Conservation (phyloP, 1,139 yeast genomes). For the Sugiyamaella japonica region DNA sequence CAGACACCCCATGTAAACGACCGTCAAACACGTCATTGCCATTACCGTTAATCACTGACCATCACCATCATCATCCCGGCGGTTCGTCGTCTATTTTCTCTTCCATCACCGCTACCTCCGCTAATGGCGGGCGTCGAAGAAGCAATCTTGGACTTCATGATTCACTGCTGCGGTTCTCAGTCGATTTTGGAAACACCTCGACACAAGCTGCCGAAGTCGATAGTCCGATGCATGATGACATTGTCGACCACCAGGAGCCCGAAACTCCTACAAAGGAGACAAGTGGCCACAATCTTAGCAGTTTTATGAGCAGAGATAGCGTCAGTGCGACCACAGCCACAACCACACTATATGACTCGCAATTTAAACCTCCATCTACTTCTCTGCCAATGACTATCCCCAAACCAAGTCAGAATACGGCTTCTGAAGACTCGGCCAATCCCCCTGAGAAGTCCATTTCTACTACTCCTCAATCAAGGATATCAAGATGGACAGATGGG, state of each 20-base stretch:
- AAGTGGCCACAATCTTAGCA: slow-evolving; percentile 7
- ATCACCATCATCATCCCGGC: neutral
- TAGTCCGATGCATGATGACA: slow-evolving; percentile 20
- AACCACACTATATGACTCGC: slow-evolving; percentile 1
- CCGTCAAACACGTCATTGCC: slow-evolving; percentile 37
- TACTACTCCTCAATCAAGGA: slow-evolving; percentile 28
- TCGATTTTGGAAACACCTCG: slow-evolving; percentile 26
- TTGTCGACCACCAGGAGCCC: slow-evolving; percentile 22
- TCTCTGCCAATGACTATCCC: slow-evolving; percentile 24
- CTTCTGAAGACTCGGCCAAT: slow-evolving; percentile 6
- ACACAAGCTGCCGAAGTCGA: slow-evolving; percentile 22
- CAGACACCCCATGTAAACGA: slow-evolving; percentile 83
- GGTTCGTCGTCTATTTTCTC: slow-evolving; percentile 3
- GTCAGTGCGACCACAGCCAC: slow-evolving; percentile 9
- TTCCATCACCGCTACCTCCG: slow-evolving; percentile 19
- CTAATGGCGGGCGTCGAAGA: slow-evolving; percentile 23
- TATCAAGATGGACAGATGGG: slow-evolving; percentile 33
- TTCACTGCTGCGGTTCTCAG: slow-evolving; percentile 29
- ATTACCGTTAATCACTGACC: slow-evolving; percentile 5
- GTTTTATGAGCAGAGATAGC: neutral
- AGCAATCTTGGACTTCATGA: slow-evolving; percentile 32
- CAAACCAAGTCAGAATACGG: slow-evolving; percentile 1
- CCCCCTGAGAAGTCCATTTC: slow-evolving; percentile 13
- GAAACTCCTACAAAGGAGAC: slow-evolving; percentile 31
- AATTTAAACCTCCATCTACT: slow-evolving; percentile 2